Conservation (phyloP, 257 asterid genomes). For the Nicotiana knightiana region DNA sequence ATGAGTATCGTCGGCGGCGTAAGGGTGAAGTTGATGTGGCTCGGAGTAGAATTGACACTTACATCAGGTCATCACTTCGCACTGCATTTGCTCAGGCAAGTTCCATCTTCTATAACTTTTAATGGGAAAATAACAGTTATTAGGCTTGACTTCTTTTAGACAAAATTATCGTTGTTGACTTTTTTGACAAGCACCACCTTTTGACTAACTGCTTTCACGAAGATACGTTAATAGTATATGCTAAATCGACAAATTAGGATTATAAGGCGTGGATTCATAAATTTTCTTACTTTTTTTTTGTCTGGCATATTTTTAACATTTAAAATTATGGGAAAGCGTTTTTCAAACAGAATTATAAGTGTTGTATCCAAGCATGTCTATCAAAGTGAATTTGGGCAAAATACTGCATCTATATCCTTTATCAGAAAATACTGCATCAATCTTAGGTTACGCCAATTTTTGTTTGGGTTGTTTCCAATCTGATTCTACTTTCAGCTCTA, state of each 20-base stretch:
- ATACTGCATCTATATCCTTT: background rate
- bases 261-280: background rate
- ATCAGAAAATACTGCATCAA: background rate
- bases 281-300: background rate
- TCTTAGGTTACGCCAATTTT: background rate
- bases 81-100: conserved; percentile 99
- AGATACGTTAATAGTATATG: background rate
- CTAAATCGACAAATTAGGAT: background rate
- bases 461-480: background rate
- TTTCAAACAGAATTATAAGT: background rate
- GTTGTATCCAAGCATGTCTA: background rate
- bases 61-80: conserved; percentile 93
- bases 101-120: conserved; percentile 12
- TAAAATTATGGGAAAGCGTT: background rate
- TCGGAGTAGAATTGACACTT: conserved; percentile 89
- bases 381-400: background rate
- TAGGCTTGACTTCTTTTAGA: background rate
- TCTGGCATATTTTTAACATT: background rate
- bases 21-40: conserved; percentile 88
- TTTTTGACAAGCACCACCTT: background rate
- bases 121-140: background rate
- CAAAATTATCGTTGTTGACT: background rate
- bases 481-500: background rate
- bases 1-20: conserved; percentile 86
- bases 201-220: background rate